These are phyloP conservation scores for Eucalyptus paniculata DNA, from an alignment of 345 rosid species.

Conservation along the genomic window DNA sequence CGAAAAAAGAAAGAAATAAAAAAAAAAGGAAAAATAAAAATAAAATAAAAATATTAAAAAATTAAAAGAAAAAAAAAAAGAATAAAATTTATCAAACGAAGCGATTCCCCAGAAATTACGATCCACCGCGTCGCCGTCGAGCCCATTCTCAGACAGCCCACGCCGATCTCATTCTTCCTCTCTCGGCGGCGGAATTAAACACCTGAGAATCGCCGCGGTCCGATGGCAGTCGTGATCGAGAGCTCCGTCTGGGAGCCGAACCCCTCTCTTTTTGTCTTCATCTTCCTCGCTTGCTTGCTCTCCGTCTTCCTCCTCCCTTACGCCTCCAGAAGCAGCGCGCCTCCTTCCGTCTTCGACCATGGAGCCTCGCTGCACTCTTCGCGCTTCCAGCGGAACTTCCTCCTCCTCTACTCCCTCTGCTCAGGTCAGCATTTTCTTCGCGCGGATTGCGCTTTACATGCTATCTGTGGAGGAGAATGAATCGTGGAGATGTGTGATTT, in stretches of 20 bases:
- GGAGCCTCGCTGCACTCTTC: constrained; percentile 24
- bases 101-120: not conserved
- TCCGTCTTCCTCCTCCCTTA: constrained; percentile 41
- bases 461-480: not conserved
- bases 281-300: constrained; percentile 38
- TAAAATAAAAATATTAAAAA: too few species aligned
- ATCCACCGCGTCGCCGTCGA: not conserved
- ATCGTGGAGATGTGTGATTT: not conserved
- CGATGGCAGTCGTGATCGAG: constrained; percentile 67
- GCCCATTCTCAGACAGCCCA: not conserved
- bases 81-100: too few species aligned
- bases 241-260: constrained; percentile 64
- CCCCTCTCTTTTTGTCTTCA: constrained; percentile 36
- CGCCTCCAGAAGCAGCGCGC: constrained; percentile 6
- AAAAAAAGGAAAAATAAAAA: too few species aligned
- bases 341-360: constrained; percentile 32
- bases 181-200: not conserved
- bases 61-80: too few species aligned
- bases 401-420: constrained; percentile 56
- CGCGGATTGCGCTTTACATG: not conserved
- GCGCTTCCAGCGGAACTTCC: constrained; percentile 57
- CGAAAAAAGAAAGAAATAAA: too few species aligned
- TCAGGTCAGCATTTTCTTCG: constrained; percentile 32
- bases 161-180: not conserved
- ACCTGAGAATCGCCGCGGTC: not conserved